A percentile compares a stretch with the other conserved stretches of the same genome.
phyloP scores from a whole-genome alignment of 2,329 filamentous ascomycete species.

The Ceratocystis harringtonii region DNA sequence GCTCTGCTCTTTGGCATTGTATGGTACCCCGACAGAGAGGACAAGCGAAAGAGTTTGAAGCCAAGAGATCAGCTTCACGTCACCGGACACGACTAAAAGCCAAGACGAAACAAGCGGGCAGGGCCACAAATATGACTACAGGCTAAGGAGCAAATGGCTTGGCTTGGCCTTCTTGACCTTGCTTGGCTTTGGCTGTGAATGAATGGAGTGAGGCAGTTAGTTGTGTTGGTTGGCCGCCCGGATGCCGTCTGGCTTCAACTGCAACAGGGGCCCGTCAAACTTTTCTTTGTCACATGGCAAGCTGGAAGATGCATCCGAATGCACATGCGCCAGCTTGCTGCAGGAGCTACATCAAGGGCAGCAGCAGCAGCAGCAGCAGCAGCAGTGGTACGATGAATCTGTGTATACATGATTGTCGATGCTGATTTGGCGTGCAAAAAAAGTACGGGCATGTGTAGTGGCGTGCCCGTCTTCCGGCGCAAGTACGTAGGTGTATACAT shows the following conservation, averaged over 20 bases:
- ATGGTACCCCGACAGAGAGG: not conserved
- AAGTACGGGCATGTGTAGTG: no score
- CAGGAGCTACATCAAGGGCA: not conserved
- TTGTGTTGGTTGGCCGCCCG: no score
- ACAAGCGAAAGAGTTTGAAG: not conserved
- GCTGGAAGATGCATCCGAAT: not conserved
- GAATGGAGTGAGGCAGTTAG: no score
- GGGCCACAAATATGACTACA: not conserved
- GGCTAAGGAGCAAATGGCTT: not conserved
- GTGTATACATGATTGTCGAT: no score
- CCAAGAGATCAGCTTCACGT: not conserved
- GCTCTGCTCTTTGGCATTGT: no score
- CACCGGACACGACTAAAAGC: not conserved
- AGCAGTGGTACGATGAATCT: no score
- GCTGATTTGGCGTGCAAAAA: no score
- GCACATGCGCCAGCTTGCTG: not conserved
- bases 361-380: no score
- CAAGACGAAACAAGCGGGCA: not conserved
- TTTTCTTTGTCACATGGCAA: slow-evolving; percentile 6
- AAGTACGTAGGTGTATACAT: not conserved
- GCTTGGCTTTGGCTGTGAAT: not conserved
- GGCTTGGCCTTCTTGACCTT: not conserved
- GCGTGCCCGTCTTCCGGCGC: no score
- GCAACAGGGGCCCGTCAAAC: not conserved
- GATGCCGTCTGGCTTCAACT: not conserved